Evolutionary conservation across 2,329 filamentous ascomycete species (phyloP).

Genomic region (Botrytis hyacinthi): DNA sequence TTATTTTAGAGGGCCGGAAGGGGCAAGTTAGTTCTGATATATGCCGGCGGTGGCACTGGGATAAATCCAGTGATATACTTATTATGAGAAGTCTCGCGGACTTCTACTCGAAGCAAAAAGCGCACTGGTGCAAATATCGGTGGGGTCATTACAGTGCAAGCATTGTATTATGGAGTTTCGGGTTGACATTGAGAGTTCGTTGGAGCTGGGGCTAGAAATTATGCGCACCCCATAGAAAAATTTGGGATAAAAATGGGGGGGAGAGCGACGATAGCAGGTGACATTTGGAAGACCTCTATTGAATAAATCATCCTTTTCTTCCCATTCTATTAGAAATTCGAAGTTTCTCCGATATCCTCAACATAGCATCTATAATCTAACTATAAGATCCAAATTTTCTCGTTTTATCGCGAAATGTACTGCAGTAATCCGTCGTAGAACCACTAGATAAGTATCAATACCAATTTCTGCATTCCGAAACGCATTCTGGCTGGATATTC

Average conservation of each 20-base stretch:
- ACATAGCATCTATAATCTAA: neutral
- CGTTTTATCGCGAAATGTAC: neutral
- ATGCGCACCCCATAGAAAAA: neutral
- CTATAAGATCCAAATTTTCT: neutral
- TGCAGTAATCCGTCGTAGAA: neutral
- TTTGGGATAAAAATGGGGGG: neutral
- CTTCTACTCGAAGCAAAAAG: neutral
- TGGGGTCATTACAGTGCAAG: neutral
- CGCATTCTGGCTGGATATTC: neutral
- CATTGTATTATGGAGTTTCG: neutral
- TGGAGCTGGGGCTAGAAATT: neutral
- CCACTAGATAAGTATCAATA: neutral
- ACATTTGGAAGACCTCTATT: neutral
- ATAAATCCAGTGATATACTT: neutral
- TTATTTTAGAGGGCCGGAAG: fast-evolving
- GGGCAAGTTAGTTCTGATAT: neutral
- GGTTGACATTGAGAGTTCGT: neutral
- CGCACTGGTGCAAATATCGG: neutral
- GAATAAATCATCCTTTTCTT: neutral
- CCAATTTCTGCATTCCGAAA: neutral
- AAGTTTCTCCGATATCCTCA: neutral
- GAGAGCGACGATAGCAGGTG: neutral
- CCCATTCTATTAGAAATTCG: neutral
- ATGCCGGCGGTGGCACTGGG: neutral
- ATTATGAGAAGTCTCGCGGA: neutral